Base-by-base conservation (phyloP, 257 asterid genomes). In the Euphrasia confusa region DNA sequence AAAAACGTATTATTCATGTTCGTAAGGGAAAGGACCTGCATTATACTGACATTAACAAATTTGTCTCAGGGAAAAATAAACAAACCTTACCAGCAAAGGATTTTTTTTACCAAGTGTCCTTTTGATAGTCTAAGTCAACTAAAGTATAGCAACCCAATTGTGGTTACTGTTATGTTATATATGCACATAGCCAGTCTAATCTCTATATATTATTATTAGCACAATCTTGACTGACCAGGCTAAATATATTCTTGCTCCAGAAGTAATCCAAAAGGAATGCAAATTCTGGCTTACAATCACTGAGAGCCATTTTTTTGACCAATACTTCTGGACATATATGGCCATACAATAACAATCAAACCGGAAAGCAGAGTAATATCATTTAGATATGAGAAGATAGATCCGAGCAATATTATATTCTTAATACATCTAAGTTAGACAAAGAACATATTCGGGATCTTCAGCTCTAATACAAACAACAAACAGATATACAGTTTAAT, bases 281-380 rank as follows among this genome's bases (percentile, higher is more conserved):
- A 59, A 58, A 58, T 45, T 58, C 37, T 63, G 18, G 69, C 54
- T 28, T 62, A 53, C 1, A 64, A 52, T 27, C 15, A 35, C 53
- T 57, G 7, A 37, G 55, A 45, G 9, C 13, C 28, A 44, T 17
- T 45, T 48, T 14, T 13, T 17, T 28, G 30, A 8, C 48, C 45
- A 60, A 32, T 24, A n/a, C 37, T 53, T 59, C 21, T 28, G 59
- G 15, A 35, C n/a, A 28, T 3, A 24, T 8, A 18, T 33, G 39
- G 28, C 42, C 57, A 56, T 5, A 18, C 18, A 54, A 5, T 55
- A 10, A 27, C 42, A 55, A 57, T 24, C 30, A n/a, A 62, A 45
- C 10, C 17, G 33, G 17, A 48, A 13, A 10, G 44, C 67, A 10
- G 15, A 8, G 5, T 6, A 26, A 11, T 28, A 10, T 14, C 33